Evolutionary conservation across 1,284 basidiomycete species (phyloP), one percentile per base, ranked within the genome.

Genomic region (Cutaneotrichosporon dermatis): DNA sequence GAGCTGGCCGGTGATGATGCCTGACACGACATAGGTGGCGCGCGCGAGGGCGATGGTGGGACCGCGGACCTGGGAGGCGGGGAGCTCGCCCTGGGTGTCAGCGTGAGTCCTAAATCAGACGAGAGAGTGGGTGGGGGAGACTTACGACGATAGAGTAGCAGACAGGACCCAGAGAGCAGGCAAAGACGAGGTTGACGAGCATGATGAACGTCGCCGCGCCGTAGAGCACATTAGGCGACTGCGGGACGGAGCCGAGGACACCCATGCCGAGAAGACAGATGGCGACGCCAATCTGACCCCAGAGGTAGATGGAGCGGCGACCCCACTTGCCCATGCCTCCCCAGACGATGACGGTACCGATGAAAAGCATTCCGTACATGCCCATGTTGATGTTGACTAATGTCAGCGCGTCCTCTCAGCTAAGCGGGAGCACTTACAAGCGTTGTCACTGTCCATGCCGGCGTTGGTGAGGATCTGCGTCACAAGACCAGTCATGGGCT

Each of bases 1-100:
- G 39, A 71, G 57, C 41, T 66, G 65, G 40, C 53, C 51, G 49
- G 49, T 55, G 57, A 80, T 70, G 60, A 79, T 74, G 55, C 75
- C 74, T 44, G 70, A 74, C 25, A 75, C 63, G 56, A 70, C 73
- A 70, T 81, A 82, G 3, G 71, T 62, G 54, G 74, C 74, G 34
- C 81, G 75, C 3, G 77, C 73, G 9, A 82, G 70, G 2, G 78
- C 80, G 66, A 82, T 75, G 2, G 80, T 77, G 64, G 80, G 81
- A 72, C 66, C 55, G 75, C 78, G 46, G 13, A 76, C 45, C 4
- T 57, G 53, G 5, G 64, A 60, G 1, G 61, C 46, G 9, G 63
- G 59, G 8, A 62, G 48, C 36, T 68, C 67, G 12, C 53, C 63
- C 25, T 25, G 25, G 25, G 25, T 25, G 25, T 25, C 25, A 25